Conservation (phyloP, 495 filamentous ascomycete genomes). For the Collariella sp. region DNA sequence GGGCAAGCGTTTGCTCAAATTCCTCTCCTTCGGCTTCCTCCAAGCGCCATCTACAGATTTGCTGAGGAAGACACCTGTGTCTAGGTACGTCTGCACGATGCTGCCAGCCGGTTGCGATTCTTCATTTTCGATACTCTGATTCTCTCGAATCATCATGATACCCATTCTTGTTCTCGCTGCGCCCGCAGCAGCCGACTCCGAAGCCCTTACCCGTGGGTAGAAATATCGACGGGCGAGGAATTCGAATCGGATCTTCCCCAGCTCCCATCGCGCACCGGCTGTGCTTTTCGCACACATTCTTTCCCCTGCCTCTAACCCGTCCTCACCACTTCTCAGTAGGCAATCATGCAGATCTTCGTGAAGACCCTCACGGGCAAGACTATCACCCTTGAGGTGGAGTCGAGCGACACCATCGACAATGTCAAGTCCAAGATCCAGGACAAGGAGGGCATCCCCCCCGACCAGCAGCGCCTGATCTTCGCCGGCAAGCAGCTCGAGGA, state of each 20-base stretch:
- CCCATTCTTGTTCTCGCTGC: slow-evolving; percentile 20
- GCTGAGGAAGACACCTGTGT: slow-evolving; percentile 49
- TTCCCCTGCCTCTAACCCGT: slow-evolving; percentile 25
- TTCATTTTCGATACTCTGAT: slow-evolving; percentile 9
- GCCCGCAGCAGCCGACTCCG: neutral
- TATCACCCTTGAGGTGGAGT: slow-evolving; percentile 99
- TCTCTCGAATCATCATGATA: slow-evolving; percentile 18
- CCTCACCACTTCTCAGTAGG: slow-evolving; percentile 35
- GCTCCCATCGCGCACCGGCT: slow-evolving; percentile 1
- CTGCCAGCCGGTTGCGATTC: slow-evolving; percentile 21
- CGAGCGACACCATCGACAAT: slow-evolving; percentile 99
- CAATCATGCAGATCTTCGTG: slow-evolving; percentile 99
- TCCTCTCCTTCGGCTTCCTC: slow-evolving; percentile 19
- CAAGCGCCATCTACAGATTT: slow-evolving; percentile 38
- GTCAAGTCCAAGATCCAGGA: slow-evolving; percentile 92
- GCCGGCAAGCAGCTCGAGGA: slow-evolving; percentile 99
- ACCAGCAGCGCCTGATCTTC: slow-evolving; percentile 99
- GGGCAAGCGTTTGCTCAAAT: slow-evolving; percentile 23
- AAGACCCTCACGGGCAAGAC: slow-evolving; percentile 99
- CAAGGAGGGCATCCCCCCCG: slow-evolving; percentile 99
- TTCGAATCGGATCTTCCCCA: neutral
- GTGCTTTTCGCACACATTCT: neutral
- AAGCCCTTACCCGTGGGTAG: neutral
- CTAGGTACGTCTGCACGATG: slow-evolving; percentile 45
- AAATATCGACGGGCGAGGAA: slow-evolving; percentile 2